A percentile compares a stretch with the other conserved stretches of the same genome.
These are phyloP conservation scores for Ambrosia hybrid DNA, from an alignment of 140 eudicot species.

Conservation along the genomic window DNA sequence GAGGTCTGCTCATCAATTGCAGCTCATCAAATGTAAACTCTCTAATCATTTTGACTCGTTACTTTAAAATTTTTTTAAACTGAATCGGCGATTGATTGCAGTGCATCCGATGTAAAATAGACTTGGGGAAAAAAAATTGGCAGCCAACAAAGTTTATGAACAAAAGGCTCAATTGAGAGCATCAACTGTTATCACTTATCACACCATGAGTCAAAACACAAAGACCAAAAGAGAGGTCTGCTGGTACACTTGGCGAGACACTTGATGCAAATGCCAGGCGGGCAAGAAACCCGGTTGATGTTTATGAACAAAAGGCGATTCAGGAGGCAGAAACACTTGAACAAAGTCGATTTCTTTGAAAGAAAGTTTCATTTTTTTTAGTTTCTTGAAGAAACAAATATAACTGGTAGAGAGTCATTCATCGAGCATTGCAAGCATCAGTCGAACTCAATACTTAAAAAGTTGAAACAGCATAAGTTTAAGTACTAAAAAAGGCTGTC, in stretches of 20 bases:
- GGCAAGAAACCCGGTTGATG: slow-evolving; percentile 57
- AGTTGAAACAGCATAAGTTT: not conserved
- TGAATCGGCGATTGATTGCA: too few species aligned
- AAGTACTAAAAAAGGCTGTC: slow-evolving; percentile 8
- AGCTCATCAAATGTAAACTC: too few species aligned
- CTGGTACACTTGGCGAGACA: slow-evolving; percentile 77
- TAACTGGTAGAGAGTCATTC: not conserved
- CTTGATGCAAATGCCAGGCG: slow-evolving; percentile 74
- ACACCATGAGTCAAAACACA: slow-evolving; percentile 19
- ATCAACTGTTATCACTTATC: slow-evolving; percentile 38
- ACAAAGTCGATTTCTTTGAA: slow-evolving; percentile 72
- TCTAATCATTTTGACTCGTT: too few species aligned
- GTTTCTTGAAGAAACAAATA: slow-evolving; percentile 23
- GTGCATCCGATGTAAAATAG: too few species aligned
- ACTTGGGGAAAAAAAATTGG: slow-evolving; percentile 63
- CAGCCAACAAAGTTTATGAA: slow-evolving; percentile 48
- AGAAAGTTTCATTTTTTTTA: slow-evolving; percentile 74
- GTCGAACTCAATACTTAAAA: not conserved
- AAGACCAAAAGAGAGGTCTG: slow-evolving; percentile 39
- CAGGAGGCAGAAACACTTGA: slow-evolving; percentile 62
- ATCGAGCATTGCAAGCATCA: not conserved
- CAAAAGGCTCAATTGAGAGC: slow-evolving; percentile 81
- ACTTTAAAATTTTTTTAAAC: too few species aligned
- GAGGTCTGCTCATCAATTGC: too few species aligned
- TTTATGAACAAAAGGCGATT: slow-evolving; percentile 50